These are phyloP conservation scores for Phytophthora pluvialis DNA, from an alignment of 352 stramenopile genomes.

Conservation along the genomic window DNA sequence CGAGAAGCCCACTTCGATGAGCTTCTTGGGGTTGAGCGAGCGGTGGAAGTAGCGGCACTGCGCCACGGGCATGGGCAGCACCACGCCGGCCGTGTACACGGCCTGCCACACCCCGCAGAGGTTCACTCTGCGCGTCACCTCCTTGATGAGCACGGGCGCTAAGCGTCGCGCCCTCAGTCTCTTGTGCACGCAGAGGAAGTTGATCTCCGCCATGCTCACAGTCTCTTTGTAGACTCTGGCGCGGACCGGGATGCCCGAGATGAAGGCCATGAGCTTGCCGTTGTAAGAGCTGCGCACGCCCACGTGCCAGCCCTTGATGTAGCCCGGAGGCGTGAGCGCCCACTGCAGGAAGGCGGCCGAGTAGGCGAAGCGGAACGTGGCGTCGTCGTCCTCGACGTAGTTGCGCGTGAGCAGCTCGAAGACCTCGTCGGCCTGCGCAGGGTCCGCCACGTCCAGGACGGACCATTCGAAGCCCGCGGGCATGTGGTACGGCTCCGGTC, in stretches of 20 bases:
- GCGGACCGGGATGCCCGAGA: constrained; percentile 94
- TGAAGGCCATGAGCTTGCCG: constrained; percentile 97
- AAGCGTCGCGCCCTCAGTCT: constrained; percentile 96
- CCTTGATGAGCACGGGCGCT: constrained; percentile 99
- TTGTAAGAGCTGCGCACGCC: constrained; percentile 93
- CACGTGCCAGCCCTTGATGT: constrained; percentile 93
- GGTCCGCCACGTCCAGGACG: constrained; percentile 90
- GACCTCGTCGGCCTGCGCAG: constrained; percentile 86
- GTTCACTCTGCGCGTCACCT: constrained; percentile 98
- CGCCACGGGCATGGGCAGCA: constrained; percentile 95
- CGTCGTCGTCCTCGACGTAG: constrained; percentile 99
- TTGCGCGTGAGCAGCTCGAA: constrained; percentile 98
- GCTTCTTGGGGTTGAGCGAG: constrained; percentile 98
- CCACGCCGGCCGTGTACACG: constrained; percentile 98
- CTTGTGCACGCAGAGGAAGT: constrained; percentile 99
- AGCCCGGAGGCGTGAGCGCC: constrained; percentile 95
- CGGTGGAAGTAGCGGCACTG: constrained; percentile 97
- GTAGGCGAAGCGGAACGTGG: constrained; percentile 96
- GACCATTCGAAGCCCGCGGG: constrained; percentile 95
- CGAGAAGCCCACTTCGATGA: constrained; percentile 98
- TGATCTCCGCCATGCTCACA: constrained; percentile 94
- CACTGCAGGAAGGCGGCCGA: constrained; percentile 85
- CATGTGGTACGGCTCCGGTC: constrained; percentile 95
- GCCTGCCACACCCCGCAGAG: constrained; percentile 94
- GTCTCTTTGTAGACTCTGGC: constrained; percentile 64